Evolutionary conservation across 2,329 filamentous ascomycete genomes (phyloP), one percentile per base, ranked within the genome.

Genomic region (Aureobasidium sp.): DNA sequence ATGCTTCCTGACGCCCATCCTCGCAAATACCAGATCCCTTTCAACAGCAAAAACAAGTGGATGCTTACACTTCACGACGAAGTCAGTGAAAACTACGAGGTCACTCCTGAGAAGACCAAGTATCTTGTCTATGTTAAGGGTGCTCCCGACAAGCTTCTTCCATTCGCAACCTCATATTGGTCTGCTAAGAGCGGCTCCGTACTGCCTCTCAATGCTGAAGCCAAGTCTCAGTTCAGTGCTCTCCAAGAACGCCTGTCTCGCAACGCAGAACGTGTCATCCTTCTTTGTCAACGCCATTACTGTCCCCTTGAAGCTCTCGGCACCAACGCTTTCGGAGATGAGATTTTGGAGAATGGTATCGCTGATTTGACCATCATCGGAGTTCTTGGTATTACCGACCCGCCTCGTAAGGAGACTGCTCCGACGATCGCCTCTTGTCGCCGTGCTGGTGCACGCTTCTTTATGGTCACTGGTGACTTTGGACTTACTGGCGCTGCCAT

Each of bases 41-140:
- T 80, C 70, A 79, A 80, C 67, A 79, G 76, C 17, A 79, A 78
- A 67, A 79, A 77, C 65, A 80, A 80, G 60, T 79, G 74, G 70
- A 78, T 79, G 75, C 69, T 79, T n/a, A 76, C 73, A 27, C 63
- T 72, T 13, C 63, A 67, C 13, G 55, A 62, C 31, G 55, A 58
- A 21, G 38, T 54, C 9, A 15, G 21, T n/a, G 40, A 25, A 6
- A 64, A 43, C 51, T 23, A 49, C 5, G n/a, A 25, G 4, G 19
- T 25, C 13, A 31, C 53, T 45, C 29, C 45, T 8, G 62, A 50
- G 61, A 68, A 64, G 66, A 57, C 38, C 8, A 57, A 27, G 15
- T 68, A 68, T 27, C 62, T 70, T 38, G 40, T 71, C 31, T 69
- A 49, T 11, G 59, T 66, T 57, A 67, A 67, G 45, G 66, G 66